Conservation (phyloP, 2,329 filamentous ascomycete genomes). For the Aureobasidium sp. region DNA sequence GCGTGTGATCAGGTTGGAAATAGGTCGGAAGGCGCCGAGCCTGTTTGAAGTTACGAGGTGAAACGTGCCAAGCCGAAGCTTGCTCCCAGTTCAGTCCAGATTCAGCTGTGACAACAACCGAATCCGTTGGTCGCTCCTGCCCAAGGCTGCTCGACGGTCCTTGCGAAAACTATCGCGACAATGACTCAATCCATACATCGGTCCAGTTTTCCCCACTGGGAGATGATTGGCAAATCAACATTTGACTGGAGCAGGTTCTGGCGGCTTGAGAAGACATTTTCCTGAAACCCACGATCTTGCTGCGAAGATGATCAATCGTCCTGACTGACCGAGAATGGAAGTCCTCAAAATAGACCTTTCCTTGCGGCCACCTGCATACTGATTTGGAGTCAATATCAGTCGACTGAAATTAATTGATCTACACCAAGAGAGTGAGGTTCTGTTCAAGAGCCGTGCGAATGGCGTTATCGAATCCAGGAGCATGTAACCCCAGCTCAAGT, state of each 20-base stretch:
- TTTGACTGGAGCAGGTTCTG: not conserved
- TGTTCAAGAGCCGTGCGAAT: not conserved
- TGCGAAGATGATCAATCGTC: not conserved
- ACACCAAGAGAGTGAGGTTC: not conserved
- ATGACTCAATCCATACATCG: not conserved
- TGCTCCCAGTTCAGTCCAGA: constrained; percentile 1
- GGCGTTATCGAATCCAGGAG: not conserved
- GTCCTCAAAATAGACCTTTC: not conserved
- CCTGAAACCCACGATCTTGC: not conserved
- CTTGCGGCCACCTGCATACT: not conserved
- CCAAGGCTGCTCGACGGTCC: not conserved
- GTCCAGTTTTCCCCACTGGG: not conserved
- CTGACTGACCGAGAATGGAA: not conserved
- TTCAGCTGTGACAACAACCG: not conserved
- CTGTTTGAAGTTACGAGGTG: constrained; percentile 7
- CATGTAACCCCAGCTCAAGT: not conserved
- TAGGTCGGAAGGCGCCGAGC: not conserved
- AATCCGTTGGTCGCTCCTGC: not conserved
- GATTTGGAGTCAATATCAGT: not conserved
- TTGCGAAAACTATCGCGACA: not conserved
- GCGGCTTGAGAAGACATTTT: not conserved
- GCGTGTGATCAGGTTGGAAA: not conserved
- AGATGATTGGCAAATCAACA: not conserved
- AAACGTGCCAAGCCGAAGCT: constrained; percentile 8
- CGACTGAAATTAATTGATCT: not conserved